Base-by-base conservation (phyloP, 345 rosid species). In the Carallia pectinifolia region DNA sequence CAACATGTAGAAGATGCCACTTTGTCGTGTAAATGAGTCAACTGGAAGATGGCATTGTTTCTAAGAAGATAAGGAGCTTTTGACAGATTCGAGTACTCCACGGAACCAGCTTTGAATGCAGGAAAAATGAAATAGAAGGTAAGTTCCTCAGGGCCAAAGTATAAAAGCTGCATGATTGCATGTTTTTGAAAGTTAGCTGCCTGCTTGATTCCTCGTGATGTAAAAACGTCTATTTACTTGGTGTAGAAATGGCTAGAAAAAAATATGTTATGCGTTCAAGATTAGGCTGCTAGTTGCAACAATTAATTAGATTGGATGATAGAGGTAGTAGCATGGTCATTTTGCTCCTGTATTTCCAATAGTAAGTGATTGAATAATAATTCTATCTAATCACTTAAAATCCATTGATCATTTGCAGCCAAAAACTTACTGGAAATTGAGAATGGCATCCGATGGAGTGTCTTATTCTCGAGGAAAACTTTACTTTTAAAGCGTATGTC, bases 11-110 rank as follows among this genome's bases (percentile, higher is more conserved):
- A 71, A 53, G 16, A 40, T 18, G 48, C n/a, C 64, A 69, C 40
- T 54, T 66, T 19, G 61, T 15, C 52, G n/a, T 77, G 81, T 60
- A 59, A 44, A 80, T 68, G 66, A 67, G 53, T 47, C 19, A 23
- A 62, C 47, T 56, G 54, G 71, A 61, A 66, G 62, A 50, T 69
- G 63, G 48, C 47, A 80, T 44, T 44, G 48, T 60, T 68, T 17
- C 7, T 56, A 15, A 70, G 53, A 56, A 56, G 39, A 61, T 58
- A 12, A 58, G 58, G 53, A 74, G 73, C 33, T 19, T 23, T 67
- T 50, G 23, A 66, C 65, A 53, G 34, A 17, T 58, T 50, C 58
- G 66, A 60, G 39, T 61, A 38, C 69, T 62, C 64, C 52, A 50
- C 48, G 55, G 67, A 62, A 6, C 31, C 58, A 18, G 3, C 52